Evolutionary conservation across 345 rosid species (phyloP).

Genomic region (Moringa oleifera): DNA sequence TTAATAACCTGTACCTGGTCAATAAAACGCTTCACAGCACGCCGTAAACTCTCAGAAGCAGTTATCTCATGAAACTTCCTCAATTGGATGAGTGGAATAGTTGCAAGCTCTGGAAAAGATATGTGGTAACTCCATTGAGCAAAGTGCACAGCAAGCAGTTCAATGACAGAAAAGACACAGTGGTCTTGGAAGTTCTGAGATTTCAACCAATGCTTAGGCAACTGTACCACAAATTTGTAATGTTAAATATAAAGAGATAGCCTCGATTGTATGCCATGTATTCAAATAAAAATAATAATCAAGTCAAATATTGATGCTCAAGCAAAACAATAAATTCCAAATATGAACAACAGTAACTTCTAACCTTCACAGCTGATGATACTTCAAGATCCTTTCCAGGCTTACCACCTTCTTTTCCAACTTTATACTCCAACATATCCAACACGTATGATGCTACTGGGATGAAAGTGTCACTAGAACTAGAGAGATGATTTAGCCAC

Average conservation of each 20-base stretch:
- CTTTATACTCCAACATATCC: slow-evolving; percentile 81
- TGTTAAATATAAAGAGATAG: slow-evolving; percentile 6
- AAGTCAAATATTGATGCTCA: not conserved
- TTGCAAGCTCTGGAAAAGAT: slow-evolving; percentile 88
- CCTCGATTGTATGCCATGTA: slow-evolving; percentile 1
- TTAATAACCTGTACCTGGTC: slow-evolving; percentile 53
- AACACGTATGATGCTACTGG: slow-evolving; percentile 61
- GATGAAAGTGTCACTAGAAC: slow-evolving; percentile 63
- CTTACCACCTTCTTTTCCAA: slow-evolving; percentile 49
- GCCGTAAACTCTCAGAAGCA: slow-evolving; percentile 50
- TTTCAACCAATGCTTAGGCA: slow-evolving; percentile 90
- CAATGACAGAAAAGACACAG: slow-evolving; percentile 57
- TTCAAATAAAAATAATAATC: not conserved
- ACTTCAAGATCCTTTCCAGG: slow-evolving; percentile 46
- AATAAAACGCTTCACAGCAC: slow-evolving; percentile 60
- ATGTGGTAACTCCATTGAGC: slow-evolving; percentile 86
- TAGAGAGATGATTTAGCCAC: slow-evolving; percentile 78
- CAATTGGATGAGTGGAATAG: slow-evolving; percentile 58
- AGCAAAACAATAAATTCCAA: not conserved
- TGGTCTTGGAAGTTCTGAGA: slow-evolving; percentile 73
- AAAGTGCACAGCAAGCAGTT: slow-evolving; percentile 73
- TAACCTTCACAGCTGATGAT: slow-evolving; percentile 64
- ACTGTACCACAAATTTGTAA: slow-evolving; percentile 32
- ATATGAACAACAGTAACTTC: slow-evolving; percentile 6
- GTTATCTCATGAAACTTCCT: slow-evolving; percentile 61